Evolutionary conservation across 2,329 filamentous ascomycete genomes (phyloP).

Genomic region (Xylaria arbuscula): DNA sequence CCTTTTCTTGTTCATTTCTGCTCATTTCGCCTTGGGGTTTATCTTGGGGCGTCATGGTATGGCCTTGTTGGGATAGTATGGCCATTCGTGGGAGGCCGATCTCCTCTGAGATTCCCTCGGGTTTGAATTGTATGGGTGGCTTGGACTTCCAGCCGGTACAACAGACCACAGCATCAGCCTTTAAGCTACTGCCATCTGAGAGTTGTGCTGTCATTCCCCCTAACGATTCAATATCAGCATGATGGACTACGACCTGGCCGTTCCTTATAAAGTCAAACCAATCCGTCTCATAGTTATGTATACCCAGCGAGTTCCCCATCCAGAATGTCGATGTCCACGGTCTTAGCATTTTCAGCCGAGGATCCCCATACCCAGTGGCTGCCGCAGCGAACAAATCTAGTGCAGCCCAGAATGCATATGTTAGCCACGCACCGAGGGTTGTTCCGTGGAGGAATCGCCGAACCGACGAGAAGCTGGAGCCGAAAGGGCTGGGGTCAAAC

Average conservation of each 20-base stretch:
- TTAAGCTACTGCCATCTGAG: constrained; percentile 19
- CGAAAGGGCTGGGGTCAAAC: constrained; percentile 31
- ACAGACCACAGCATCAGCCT: constrained; percentile 26
- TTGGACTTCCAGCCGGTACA: constrained; percentile 34
- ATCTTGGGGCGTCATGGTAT: not conserved
- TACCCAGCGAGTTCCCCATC: constrained; percentile 36
- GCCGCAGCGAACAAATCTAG: constrained; percentile 21
- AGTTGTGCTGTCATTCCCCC: constrained; percentile 10
- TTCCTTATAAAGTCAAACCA: constrained; percentile 31
- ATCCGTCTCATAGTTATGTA: constrained; percentile 34
- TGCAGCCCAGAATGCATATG: constrained; percentile 18
- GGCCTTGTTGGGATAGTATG: not conserved
- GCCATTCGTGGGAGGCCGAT: constrained; percentile 17
- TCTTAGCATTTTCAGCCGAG: constrained; percentile 17
- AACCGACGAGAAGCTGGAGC: constrained; percentile 13
- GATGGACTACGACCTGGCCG: constrained; percentile 24
- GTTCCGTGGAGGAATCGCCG: constrained; percentile 24
- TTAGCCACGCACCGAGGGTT: constrained; percentile 18
- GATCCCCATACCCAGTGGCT: constrained; percentile 23
- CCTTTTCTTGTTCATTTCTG: not conserved
- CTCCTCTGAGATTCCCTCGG: constrained; percentile 23
- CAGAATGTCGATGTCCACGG: constrained; percentile 34
- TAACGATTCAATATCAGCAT: constrained; percentile 23
- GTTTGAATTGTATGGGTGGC: constrained; percentile 25
- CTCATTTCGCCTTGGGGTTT: not conserved